Base-by-base conservation (phyloP, 257 asterid species). In the Gentiana dahurica region DNA sequence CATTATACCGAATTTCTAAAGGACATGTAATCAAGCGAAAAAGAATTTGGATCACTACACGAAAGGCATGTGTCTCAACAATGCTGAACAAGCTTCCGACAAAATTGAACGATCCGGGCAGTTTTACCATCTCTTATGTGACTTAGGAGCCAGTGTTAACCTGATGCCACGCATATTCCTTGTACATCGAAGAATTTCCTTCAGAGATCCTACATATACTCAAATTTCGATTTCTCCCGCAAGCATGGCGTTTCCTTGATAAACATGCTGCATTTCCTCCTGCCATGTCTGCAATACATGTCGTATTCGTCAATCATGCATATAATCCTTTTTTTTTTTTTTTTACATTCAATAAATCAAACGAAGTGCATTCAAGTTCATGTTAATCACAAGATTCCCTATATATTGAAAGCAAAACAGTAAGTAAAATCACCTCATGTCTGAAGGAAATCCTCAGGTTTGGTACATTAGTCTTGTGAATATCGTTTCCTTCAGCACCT, bases 381-480 rank as follows among this genome's bases (percentile, higher is more conserved):
- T 36, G 39, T 41, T 3, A 41, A 41, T 41, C 46, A 41, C 46
- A 41, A 5, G 46, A 4, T 41, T 5, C 13, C 46, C n/a, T 1
- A 4, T 2, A 33, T 39, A n/a, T 4, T 36, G 37, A 13, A 49
- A 2, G 12, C 2, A 5, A 11, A 54, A 32, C 13, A 9, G 12
- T 38, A 36, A 36, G 15, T 53, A 68, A 59, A 54, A 64, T 73
- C 49, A 86, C 97, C 94, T 84, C 95, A 11, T 84, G 82, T 78
- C 97, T 84, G 74, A 86, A 89, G 79, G 82, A 74, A 66, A 86
- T 80, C 67, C 97, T 81, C 12, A 71, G 60, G 67, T 84, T 80
- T 55, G 97, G 95, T 50, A 90, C 95, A 51, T 90, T 90, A 48
- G 88, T 72, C 82, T 89, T 89, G 93, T 86, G 97, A 69, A 84